These are phyloP conservation scores for Verticillium albo-atrum DNA, from an alignment of 2,329 filamentous ascomycete species.

Conservation along the genomic window DNA sequence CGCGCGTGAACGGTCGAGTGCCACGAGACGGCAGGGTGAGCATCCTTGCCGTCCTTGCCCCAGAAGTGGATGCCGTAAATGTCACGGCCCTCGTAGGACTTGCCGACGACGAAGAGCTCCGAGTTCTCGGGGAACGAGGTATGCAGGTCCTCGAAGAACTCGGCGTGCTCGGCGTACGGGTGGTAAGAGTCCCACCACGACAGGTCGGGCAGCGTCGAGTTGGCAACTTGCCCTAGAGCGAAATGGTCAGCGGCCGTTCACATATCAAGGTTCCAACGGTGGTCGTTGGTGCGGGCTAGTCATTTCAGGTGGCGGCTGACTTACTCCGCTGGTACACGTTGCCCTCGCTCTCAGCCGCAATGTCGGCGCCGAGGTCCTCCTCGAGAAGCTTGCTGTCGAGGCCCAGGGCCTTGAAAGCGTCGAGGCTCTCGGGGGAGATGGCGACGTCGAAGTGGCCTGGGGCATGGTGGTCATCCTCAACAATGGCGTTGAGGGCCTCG, in stretches of 20 bases:
- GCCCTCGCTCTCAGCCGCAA: slow-evolving; percentile 13
- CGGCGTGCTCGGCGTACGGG: slow-evolving; percentile 42
- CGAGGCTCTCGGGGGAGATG: slow-evolving; percentile 16
- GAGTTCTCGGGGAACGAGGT: slow-evolving; percentile 37
- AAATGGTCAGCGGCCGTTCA: neutral
- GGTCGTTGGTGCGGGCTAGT: neutral
- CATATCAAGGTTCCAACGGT: neutral
- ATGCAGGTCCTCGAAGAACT: slow-evolving; percentile 38
- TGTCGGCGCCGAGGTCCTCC: slow-evolving; percentile 18
- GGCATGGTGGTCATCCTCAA: slow-evolving; percentile 17
- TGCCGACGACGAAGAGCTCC: slow-evolving; percentile 38
- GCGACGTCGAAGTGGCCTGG: slow-evolving; percentile 18
- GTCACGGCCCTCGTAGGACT: slow-evolving; percentile 37
- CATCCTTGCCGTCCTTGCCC: slow-evolving; percentile 31
- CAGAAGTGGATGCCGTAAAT: slow-evolving; percentile 57
- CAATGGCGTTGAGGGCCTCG: slow-evolving; percentile 14
- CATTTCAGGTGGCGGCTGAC: neutral
- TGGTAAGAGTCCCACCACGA: slow-evolving; percentile 49
- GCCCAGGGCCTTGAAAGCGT: slow-evolving; percentile 15
- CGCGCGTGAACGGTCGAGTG: slow-evolving; percentile 48
- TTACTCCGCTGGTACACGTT: neutral
- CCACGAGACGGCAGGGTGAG: slow-evolving; percentile 42
- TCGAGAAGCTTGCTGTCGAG: slow-evolving; percentile 15
- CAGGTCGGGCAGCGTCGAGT: slow-evolving; percentile 23
- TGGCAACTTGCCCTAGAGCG: neutral